A percentile compares a stretch with the other conserved stretches of the same genome.
These are phyloP conservation scores for Spongospora subterranea DNA, from an alignment of 208 protist genomes.

Conservation along the genomic window DNA sequence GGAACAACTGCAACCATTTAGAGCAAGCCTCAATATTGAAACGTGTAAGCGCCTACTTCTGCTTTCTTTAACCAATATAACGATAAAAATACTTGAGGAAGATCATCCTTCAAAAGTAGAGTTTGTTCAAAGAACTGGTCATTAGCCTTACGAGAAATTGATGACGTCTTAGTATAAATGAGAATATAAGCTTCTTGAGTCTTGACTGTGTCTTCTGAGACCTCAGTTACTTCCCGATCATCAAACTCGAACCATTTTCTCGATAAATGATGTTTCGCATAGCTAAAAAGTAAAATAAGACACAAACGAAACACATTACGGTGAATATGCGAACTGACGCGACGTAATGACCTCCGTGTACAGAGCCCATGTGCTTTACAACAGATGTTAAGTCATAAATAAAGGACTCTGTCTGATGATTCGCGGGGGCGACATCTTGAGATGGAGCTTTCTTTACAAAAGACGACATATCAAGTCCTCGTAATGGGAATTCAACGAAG, in stretches of 20 bases:
- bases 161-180: background rate
- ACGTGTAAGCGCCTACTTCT: background rate
- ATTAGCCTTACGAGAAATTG: background rate
- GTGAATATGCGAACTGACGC: background rate
- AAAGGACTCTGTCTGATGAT: background rate
- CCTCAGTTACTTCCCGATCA: background rate
- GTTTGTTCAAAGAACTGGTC: slow-evolving; percentile 29
- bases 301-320: background rate
- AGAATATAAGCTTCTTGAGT: slow-evolving; percentile 53
- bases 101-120: background rate
- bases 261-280: slow-evolving; percentile 34
- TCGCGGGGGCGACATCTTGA: background rate
- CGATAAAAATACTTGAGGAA: background rate
- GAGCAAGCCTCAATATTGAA: background rate
- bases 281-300: background rate
- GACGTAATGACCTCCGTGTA: slow-evolving; percentile 30
- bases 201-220: background rate
- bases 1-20: background rate
- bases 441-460: slow-evolving; percentile 27
- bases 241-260: slow-evolving; percentile 42
- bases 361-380: slow-evolving; percentile 30
- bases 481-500: slow-evolving; percentile 27
- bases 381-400: background rate
- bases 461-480: slow-evolving; percentile 11
- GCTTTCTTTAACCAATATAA: slow-evolving; percentile 55